Percentiles rank a stretch among this genome's conserved stretches.
Evolutionary conservation across 306 rosid genomes (phyloP).

Genomic region (Trifolium repens): DNA sequence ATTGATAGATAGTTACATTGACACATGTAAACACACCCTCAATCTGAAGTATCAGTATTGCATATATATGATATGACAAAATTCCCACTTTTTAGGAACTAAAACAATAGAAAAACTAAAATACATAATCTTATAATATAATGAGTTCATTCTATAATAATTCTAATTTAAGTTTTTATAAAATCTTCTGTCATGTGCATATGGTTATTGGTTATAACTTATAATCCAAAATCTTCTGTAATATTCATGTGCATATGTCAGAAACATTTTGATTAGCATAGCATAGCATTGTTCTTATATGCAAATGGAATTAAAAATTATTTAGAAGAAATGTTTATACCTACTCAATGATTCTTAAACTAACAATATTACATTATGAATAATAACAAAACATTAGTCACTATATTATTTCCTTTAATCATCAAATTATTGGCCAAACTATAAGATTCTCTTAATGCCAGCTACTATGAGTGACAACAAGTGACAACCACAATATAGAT

Average conservation of each 20-base stretch:
- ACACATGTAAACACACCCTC: not conserved
- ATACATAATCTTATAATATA: not conserved
- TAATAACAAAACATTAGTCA: constrained; percentile 24
- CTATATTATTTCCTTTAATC: constrained; percentile 42
- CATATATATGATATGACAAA: not conserved
- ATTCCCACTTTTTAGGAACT: not conserved
- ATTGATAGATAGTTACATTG: not conserved
- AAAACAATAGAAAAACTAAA: not conserved
- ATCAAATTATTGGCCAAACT: constrained; percentile 38
- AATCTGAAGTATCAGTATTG: not conserved
- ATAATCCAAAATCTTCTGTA: not conserved
- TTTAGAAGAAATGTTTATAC: constrained; percentile 31
- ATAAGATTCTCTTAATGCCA: constrained; percentile 34
- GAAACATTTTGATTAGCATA: constrained; percentile 28
- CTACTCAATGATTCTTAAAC: constrained; percentile 45
- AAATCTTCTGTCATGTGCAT: constrained; percentile 39
- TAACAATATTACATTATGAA: constrained; percentile 19
- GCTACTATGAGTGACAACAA: constrained; percentile 24
- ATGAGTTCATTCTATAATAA: constrained; percentile 27
- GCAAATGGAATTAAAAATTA: constrained; percentile 18
- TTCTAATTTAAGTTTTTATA: constrained; percentile 28
- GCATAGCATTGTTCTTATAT: constrained; percentile 16
- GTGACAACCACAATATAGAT: constrained; percentile 27
- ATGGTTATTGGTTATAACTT: constrained; percentile 1
- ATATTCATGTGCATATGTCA: constrained; percentile 39